Conservation (phyloP, 106 monocot species). For the Alisma plantagoaquatica region DNA sequence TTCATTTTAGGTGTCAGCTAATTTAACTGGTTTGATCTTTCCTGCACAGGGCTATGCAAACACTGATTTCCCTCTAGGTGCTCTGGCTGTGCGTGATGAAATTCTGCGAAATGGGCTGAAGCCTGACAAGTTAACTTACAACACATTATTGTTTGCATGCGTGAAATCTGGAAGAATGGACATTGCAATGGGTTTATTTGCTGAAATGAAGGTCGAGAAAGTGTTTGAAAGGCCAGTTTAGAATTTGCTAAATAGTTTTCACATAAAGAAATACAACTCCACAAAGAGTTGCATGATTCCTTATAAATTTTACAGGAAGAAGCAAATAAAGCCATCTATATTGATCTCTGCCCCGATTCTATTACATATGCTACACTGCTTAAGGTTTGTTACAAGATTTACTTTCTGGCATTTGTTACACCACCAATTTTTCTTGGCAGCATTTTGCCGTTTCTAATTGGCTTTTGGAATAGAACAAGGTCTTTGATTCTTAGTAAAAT, state of each 20-base stretch:
- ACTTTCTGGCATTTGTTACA: neutral
- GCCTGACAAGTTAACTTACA: constrained; percentile 76
- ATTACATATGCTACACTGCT: constrained; percentile 80
- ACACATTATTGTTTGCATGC: constrained; percentile 63
- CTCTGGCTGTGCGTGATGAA: constrained; percentile 72
- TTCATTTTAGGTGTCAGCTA: neutral
- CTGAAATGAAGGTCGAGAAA: constrained; percentile 89
- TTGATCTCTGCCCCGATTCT: constrained; percentile 51
- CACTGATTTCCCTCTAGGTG: constrained; percentile 63
- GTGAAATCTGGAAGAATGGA: constrained; percentile 57
- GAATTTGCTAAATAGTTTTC: constrained; percentile 2
- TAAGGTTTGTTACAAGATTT: constrained; percentile 37
- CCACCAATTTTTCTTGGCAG: no score
- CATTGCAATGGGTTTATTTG: constrained; percentile 48
- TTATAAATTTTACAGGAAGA: constrained; percentile 58
- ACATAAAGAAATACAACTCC: neutral
- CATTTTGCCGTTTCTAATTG: no score
- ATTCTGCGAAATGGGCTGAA: constrained; percentile 62
- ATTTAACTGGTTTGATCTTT: neutral
- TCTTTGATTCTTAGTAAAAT: no score
- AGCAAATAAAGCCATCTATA: constrained; percentile 27
- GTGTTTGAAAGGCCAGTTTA: constrained; percentile 60
- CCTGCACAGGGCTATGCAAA: constrained; percentile 58
- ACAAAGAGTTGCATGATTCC: constrained; percentile 1
- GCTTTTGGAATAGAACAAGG: no score